Base-by-base conservation (phyloP, 2,329 filamentous ascomycete genomes). In the Colletotrichum lini region DNA sequence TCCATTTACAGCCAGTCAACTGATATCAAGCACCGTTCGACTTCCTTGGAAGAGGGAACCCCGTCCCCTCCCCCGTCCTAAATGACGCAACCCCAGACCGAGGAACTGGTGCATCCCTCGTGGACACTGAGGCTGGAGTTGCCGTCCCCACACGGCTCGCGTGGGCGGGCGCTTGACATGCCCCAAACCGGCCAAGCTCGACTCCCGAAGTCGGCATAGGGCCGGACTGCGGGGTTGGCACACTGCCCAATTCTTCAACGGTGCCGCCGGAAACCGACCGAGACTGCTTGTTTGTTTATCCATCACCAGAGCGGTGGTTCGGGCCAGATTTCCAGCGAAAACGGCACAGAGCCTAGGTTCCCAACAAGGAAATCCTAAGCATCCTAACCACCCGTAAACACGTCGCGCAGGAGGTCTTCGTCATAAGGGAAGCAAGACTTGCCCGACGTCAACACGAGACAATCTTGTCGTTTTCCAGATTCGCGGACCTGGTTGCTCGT, bases 211-310 rank as follows among this genome's bases (percentile, higher is more conserved):
- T 15, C 30, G 42, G 30, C 30, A 35, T 35, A 35, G 30, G 30
- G 30, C 30, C 63, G 23, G 26, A 21, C 42, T 67, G 67, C 67
- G 63, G 67, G 67, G 67, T 70, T 57, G 15, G 42, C 45, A 44
- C 49, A 23, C 62, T 60, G 62, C 21, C 30, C 23, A 49, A 67
- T 61, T 56, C 60, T 44, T 60, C 18, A 70, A 9, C 30, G 8
- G 56, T 49, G 45, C 56, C 67, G 67, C 56, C 67, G 67, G 62
- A 70, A 67, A 60, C 62, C 40, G 30, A 49, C 67, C 62, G 67
- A 67, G 61, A 23, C 47, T 15, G 60, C 40, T 23, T 30, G 15
- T 50, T 50, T 15, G 49, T 47, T 18, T 12, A 8, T 26, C 23
- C 1, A 16, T 10, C 21, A 7, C 23, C 21, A 26, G 6, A 57